Evolutionary conservation across 2,329 filamentous ascomycete species (phyloP).

Genomic region (Aspergillus glaucus): DNA sequence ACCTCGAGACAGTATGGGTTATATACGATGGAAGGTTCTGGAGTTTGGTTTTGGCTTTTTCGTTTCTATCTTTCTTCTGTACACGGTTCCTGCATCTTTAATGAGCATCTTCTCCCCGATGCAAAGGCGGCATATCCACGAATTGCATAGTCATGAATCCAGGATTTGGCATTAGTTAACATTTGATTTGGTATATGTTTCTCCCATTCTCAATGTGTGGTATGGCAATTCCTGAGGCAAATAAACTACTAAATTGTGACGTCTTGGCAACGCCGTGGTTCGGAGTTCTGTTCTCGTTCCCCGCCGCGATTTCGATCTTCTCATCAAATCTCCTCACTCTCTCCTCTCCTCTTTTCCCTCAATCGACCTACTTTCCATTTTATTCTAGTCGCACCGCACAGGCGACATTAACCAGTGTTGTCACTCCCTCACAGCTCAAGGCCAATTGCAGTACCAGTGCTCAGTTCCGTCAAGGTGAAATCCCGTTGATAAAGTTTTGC

Average conservation of each 20-base stretch:
- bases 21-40: not conserved
- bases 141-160: too few species aligned
- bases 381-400: not conserved
- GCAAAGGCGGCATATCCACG: not conserved
- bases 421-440: not conserved
- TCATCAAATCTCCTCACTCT: not conserved
- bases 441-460: not conserved
- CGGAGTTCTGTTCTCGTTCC: constrained; percentile 6
- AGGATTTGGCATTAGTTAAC: too few species aligned
- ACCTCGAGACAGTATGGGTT: not conserved
- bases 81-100: not conserved
- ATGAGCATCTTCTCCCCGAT: not conserved
- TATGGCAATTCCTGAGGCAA: not conserved
- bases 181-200: too few species aligned
- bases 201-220: not conserved
- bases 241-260: not conserved
- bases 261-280: constrained; percentile 5
- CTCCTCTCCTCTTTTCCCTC: constrained; percentile 4
- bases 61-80: not conserved
- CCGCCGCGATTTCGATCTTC: not conserved
- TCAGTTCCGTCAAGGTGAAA: constrained; percentile 2
- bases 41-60: not conserved
- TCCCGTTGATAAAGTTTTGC: not conserved
- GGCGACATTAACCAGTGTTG: not conserved
- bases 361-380: constrained; percentile 1